A percentile compares a stretch with the other conserved stretches of the same genome.
Conservation (phyloP, 345 rosid species). For the Aurinia saxatilis region DNA sequence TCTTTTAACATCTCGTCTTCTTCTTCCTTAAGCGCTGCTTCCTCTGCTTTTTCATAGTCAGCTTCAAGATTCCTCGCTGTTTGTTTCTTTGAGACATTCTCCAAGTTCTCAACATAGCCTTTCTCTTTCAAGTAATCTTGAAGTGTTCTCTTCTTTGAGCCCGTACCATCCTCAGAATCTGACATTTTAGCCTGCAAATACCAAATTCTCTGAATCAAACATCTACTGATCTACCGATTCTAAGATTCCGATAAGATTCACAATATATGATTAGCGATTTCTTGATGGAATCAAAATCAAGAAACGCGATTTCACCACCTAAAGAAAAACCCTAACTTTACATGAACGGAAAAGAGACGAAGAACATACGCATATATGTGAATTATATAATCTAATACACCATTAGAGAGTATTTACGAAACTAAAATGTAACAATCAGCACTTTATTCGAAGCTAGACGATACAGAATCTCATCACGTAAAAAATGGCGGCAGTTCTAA, state of each 20-base stretch:
- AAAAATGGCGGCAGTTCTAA: background rate
- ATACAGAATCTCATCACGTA: background rate
- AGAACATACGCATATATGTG: background rate
- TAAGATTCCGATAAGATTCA: too few relatives aligned
- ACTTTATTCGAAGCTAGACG: background rate
- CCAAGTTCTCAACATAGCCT: background rate
- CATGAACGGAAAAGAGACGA: too few relatives aligned
- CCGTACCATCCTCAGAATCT: constrained; percentile 5
- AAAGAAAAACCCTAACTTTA: background rate
- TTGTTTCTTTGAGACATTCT: constrained; percentile 33
- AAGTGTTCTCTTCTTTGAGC: constrained; percentile 40
- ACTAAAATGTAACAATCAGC: background rate
- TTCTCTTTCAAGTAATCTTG: constrained; percentile 34
- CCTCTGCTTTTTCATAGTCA: too few relatives aligned
- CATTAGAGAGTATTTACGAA: background rate
- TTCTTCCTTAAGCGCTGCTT: too few relatives aligned
- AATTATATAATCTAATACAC: background rate
- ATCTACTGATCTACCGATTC: too few relatives aligned
- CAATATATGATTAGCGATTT: too few relatives aligned
- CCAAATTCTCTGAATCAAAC: too few relatives aligned
- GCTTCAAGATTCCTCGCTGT: constrained; percentile 53
- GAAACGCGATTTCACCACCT: background rate
- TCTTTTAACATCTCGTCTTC: too few relatives aligned
- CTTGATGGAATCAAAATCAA: too few relatives aligned
- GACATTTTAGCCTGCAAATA: constrained; percentile 20